Base-by-base conservation (phyloP, 2,329 filamentous ascomycete species). In the Domatiomyces globalis region DNA sequence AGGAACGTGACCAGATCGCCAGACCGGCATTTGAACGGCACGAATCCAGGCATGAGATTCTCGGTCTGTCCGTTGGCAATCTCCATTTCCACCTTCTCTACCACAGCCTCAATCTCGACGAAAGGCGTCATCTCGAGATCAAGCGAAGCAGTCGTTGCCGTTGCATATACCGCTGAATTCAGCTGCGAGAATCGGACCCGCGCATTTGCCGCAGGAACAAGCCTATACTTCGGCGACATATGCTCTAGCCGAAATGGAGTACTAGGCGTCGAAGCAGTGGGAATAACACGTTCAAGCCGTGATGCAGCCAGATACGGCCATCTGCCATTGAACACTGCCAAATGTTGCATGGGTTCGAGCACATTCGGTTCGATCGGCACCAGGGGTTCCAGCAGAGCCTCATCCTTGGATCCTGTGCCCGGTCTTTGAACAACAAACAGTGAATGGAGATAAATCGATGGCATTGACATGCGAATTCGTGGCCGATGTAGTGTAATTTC, bases 341-440 rank as follows among this genome's bases (percentile, higher is more conserved):
- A 73, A 45, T 67, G 68, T 19, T 72, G 69, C 49, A 81, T 71
- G 3, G 78, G 68, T 56, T 79, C 73, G 8, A 81, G 67, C 15
- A 81, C 68, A 54, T 81, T 81, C 8, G 72, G 65, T 0, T 78
- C 75, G n/a, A 75, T 69, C 5, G 77, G 75, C n/a, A 76, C 66
- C 45, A 73, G 67, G 46, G 74, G 73, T 15, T 73, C 71, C 5
- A 81, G 67, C 57, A 78, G 77, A 25, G 65, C 63, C 51, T 62
- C 61, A 48, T 65, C 63, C n/a, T 64, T 68, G 18, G 67, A 71
- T 20, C 72, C 69, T 29, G 73, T 72, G n/a, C 52, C 58, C 15
- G 33, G 33, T 15, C 33, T 15, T 39, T 39, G 8, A 18, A 47
- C 20, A 15, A 33, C 27, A 9, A 47, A 8, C 1, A 54, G 53